Base-by-base conservation (phyloP, 805 yeast genomes). In the Candida coleopterorum region DNA sequence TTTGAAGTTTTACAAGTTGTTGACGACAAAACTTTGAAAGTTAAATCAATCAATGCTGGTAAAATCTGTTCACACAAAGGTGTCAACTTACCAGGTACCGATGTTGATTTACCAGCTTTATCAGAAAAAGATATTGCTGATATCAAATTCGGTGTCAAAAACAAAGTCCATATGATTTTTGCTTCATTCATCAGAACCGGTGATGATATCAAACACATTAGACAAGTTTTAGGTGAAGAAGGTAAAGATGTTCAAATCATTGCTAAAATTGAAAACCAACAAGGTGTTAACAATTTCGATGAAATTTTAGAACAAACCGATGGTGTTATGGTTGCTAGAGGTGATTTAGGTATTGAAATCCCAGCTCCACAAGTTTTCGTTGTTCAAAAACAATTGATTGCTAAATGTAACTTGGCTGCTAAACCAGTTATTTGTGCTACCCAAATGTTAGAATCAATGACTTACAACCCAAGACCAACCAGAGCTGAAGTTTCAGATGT, bases 251-350 rank as follows among this genome's bases (percentile, higher is more conserved):
- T 93, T 68, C 94, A 93, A 77, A 88, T 93, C 72, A 89, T 93
- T 56, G 83, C 87, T 64, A 93, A 93, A 79, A 90, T 93, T 63
- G 98, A 93, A 77, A 89, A 88, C 77, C 97, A 90, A 75, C 98
- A 93, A 73, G 98, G 98, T 78, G 97, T 93, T 58, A 89, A 93
- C 85, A 93, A 93, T 81, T 93, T 93, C 62, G 98, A 93, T 68
- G 97, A 86, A 46, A 93, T 93, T 61, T 80, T 93, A 63, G 65
- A 64, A 56, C 95, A 81, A 68, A 93, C 98, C 46, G 98, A 93
- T 64, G 98, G 97, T 76, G 96, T 93, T 60, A 93, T 93, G 98
- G 97, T 93, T 65, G 98, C 98, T 58, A 84, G 98, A 74, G 98
- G 98, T 77, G 98, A 93, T 69, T 78, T 93, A 58, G 98, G 98